Base-by-base conservation (phyloP, 2,329 filamentous ascomycete genomes). In the Hypoxylon sp. region DNA sequence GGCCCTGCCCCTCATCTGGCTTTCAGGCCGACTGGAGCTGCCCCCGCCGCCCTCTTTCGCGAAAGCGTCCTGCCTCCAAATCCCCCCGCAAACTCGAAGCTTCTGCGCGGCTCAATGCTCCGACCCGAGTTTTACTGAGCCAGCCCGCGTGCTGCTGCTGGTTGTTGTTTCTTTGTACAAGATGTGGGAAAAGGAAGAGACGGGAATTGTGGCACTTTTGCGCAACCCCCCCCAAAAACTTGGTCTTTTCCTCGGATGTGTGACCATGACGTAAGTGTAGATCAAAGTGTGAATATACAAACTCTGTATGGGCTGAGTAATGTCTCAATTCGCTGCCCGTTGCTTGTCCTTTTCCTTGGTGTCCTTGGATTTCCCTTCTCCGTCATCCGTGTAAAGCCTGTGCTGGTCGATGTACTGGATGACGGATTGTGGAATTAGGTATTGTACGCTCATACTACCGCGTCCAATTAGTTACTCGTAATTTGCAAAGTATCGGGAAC, bases 351-450 rank as follows among this genome's bases (percentile, higher is more conserved):
- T 78, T 37, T 37, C 32, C 32, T 44, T 44, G 3, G 39, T n/a
- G 13, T 73, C 60, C 52, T 74, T 77, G 1, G 69, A 51, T 42
- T 66, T 68, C 7, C 65, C 31, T 27, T 74, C 73, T 39, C 72
- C 73, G 15, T 74, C 73, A 19, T 77, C 76, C 42, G 71, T 72
- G 74, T 92, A 93, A 3, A 93, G 80, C 39, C 85, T 83, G 69
- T 92, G 85, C 69, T 91, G 83, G 63, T 91, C 86, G 67, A 93
- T 93, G 76, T 93, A 93, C 63, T 90, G 83, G 61, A 93, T 92
- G 52, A 95, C 92, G 2, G 89, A 88, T 46, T 90, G 88, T 0
- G 93, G 93, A 35, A 93, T 90, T 29, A 89, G 74, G 76, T 94
- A 95, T 70, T 92, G 88, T 53, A 97, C 92, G 73, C 91, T 94